A percentile compares a stretch with the other conserved stretches of the same genome.
Conservation (phyloP, 1,284 basidiomycete species). For the Trametes versicolor region DNA sequence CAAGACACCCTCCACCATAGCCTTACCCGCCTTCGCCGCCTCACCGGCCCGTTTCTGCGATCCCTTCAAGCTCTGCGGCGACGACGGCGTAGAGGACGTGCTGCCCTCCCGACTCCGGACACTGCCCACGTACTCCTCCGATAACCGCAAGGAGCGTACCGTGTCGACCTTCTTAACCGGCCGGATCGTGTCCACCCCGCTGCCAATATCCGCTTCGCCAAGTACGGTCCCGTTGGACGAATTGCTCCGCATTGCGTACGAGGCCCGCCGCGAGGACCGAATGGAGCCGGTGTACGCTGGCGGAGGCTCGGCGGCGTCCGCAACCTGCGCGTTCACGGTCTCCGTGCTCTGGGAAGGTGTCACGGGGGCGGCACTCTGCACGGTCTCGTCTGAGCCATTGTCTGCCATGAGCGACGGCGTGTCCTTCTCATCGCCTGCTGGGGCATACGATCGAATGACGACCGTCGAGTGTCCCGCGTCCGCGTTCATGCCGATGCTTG, state of each 20-base stretch:
- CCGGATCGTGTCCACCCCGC: constrained; percentile 88
- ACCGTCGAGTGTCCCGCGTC: constrained; percentile 76
- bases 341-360: constrained; percentile 45
- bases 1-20: constrained; percentile 84
- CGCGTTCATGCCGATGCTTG: constrained; percentile 58
- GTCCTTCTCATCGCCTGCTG: constrained; percentile 50
- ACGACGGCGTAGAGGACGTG: constrained; percentile 53
- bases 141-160: constrained; percentile 78
- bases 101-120: constrained; percentile 63
- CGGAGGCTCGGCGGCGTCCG: constrained; percentile 46
- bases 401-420: constrained; percentile 53
- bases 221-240: constrained; percentile 79
- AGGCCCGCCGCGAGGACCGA: constrained; percentile 63
- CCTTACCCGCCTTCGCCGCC: constrained; percentile 69
- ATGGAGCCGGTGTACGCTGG: constrained; percentile 52
- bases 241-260: constrained; percentile 77
- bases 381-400: constrained; percentile 49
- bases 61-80: constrained; percentile 50
- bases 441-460: constrained; percentile 61
- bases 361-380: constrained; percentile 38
- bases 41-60: constrained; percentile 65
- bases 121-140: constrained; percentile 84
- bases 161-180: constrained; percentile 93
- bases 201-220: constrained; percentile 83
- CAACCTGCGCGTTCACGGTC: constrained; percentile 30